phyloP scores from a whole-genome alignment of 2,329 filamentous ascomycete genomes.

The Arthrobotrys sinensis region DNA sequence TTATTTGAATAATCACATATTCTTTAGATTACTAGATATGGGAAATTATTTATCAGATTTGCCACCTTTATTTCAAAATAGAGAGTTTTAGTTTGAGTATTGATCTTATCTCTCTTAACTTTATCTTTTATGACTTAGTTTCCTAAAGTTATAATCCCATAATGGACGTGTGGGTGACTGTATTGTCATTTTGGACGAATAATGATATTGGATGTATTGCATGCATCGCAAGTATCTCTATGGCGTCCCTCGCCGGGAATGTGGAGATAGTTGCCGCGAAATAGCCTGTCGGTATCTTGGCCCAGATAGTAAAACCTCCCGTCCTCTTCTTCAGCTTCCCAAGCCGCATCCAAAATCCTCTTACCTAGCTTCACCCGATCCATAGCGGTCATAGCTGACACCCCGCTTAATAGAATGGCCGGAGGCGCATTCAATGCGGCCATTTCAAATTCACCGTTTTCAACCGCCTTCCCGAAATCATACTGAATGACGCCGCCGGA shows the following conservation, averaged over 20 bases:
- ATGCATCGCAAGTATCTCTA: slow-evolving; percentile 18
- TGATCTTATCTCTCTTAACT: slow-evolving; percentile 28
- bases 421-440: slow-evolving; percentile 19
- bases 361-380: not conserved
- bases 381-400: slow-evolving; percentile 9
- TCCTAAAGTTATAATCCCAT: slow-evolving; percentile 28
- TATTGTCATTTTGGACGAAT: slow-evolving; percentile 22
- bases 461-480: slow-evolving; percentile 18
- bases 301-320: slow-evolving; percentile 6
- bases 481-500: slow-evolving; percentile 20
- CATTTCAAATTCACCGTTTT: slow-evolving; percentile 14
- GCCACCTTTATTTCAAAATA: slow-evolving; percentile 40
- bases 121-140: slow-evolving; percentile 30
- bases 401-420: slow-evolving; percentile 4
- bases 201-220: slow-evolving; percentile 20
- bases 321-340: slow-evolving; percentile 17
- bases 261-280: slow-evolving; percentile 24
- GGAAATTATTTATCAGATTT: slow-evolving; percentile 31
- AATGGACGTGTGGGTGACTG: slow-evolving; percentile 34
- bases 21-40: slow-evolving; percentile 12
- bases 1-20: slow-evolving; percentile 33
- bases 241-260: not conserved
- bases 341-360: slow-evolving; percentile 1
- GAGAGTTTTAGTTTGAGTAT: slow-evolving; percentile 11
- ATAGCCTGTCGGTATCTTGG: slow-evolving; percentile 20